Percentiles rank a stretch among this genome's conserved stretches.
Evolutionary conservation across 169 alveolate species (phyloP).

Genomic region (Eimeria falciformis): DNA sequence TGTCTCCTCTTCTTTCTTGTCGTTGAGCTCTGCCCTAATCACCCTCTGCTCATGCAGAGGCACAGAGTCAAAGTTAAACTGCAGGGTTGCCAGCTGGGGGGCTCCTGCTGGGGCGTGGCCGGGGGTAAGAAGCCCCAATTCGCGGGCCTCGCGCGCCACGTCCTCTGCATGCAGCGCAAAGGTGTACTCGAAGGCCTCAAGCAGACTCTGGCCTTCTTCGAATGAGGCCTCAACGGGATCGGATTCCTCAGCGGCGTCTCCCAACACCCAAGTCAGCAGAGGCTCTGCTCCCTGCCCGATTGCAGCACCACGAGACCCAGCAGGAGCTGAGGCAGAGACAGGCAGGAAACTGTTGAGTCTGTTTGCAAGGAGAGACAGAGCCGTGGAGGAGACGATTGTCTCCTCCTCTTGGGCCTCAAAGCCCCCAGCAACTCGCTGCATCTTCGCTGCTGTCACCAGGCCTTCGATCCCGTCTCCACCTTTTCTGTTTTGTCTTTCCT

Average conservation of each 20-base stretch:
- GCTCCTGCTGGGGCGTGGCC: constrained; percentile 13
- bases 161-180: constrained; percentile 34
- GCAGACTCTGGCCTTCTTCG: not conserved
- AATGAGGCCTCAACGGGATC: not conserved
- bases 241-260: not conserved
- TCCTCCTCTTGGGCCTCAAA: constrained; percentile 6
- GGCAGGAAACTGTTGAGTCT: too few relatives aligned
- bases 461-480: not conserved
- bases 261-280: constrained; percentile 25
- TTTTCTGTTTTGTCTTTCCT: not conserved
- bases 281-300: constrained; percentile 13
- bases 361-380: too few relatives aligned
- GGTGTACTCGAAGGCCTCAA: constrained; percentile 1
- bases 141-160: not conserved
- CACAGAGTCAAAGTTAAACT: constrained; percentile 27
- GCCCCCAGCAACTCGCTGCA: constrained; percentile 33
- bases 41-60: constrained; percentile 53
- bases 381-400: too few relatives aligned
- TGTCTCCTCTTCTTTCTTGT: not conserved
- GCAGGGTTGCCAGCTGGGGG: constrained; percentile 25
- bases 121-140: not conserved
- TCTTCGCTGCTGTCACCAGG: not conserved
- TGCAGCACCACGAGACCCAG: constrained; percentile 6
- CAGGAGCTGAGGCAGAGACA: not conserved
- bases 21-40: constrained; percentile 7